These are phyloP conservation scores for Kwoniella sp. DNA, from an alignment of 768 basidiomycete species.

Conservation along the genomic window DNA sequence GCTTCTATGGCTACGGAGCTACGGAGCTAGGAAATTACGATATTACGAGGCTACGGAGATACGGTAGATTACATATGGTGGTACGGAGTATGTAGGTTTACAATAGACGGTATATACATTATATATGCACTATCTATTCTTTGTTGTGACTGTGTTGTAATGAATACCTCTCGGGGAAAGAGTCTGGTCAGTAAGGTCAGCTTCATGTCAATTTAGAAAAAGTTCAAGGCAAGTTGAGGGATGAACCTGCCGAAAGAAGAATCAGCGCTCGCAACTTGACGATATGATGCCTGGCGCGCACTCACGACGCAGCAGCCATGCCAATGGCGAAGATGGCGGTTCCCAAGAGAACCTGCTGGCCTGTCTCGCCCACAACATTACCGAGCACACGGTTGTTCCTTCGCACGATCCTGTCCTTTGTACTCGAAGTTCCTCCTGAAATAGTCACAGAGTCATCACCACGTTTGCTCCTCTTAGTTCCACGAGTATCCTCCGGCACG, in stretches of 20 bases:
- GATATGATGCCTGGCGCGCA: not conserved
- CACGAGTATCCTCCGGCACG: slow-evolving; percentile 33
- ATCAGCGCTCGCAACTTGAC: no score
- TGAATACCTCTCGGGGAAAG: not conserved
- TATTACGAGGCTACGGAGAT: not conserved
- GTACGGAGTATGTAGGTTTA: not conserved
- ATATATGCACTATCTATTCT: not conserved
- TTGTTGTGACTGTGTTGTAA: not conserved
- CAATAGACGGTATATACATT: not conserved
- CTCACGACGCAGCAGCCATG: slow-evolving; percentile 66
- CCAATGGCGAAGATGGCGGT: slow-evolving; percentile 80
- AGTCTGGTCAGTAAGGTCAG: slow-evolving; percentile 6
- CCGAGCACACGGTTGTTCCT: slow-evolving; percentile 65
- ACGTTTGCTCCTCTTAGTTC: slow-evolving; percentile 63
- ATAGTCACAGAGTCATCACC: slow-evolving; percentile 60
- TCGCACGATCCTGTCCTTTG: slow-evolving; percentile 62
- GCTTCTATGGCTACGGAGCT: slow-evolving; percentile 2
- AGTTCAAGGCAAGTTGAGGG: slow-evolving; percentile 22
- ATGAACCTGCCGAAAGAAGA: slow-evolving; percentile 10
- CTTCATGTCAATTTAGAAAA: slow-evolving; percentile 24
- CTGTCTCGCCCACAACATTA: slow-evolving; percentile 65
- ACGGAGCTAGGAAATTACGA: not conserved
- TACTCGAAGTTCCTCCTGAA: slow-evolving; percentile 31
- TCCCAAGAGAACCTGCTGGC: slow-evolving; percentile 80
- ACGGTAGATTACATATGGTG: not conserved